phyloP scores from a whole-genome alignment of 768 basidiomycete genomes.

The Suillus plorans region DNA sequence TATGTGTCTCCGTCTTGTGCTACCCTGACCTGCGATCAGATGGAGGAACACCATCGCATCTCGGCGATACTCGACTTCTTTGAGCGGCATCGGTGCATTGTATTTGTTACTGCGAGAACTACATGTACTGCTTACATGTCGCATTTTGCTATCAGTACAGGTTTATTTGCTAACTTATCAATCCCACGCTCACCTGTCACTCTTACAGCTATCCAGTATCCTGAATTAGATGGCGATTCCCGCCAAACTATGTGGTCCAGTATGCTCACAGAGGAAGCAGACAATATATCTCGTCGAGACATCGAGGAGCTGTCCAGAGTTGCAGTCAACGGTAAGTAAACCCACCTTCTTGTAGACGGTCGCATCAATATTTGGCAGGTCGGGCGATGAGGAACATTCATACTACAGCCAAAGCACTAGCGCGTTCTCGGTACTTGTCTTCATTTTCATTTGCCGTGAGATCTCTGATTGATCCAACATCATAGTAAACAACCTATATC shows the following conservation, averaged over 20 bases:
- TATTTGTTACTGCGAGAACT: constrained; percentile 2
- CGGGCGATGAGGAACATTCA: constrained; percentile 3
- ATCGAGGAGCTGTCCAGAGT: constrained; percentile 1
- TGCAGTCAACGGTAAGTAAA: not conserved
- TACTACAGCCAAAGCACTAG: not conserved
- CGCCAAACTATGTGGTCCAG: not conserved
- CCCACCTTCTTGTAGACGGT: not conserved
- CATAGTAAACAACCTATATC: constrained; percentile 1
- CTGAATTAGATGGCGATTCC: constrained; percentile 1
- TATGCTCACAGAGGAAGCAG: not conserved
- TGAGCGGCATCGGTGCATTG: constrained; percentile 1
- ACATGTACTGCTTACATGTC: not conserved
- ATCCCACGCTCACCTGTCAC: not conserved
- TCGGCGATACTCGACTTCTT: not conserved
- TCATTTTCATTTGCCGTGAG: no score
- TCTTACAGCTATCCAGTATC: not conserved
- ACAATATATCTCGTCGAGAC: constrained; percentile 3
- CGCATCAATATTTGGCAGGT: not conserved
- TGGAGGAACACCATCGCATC: not conserved
- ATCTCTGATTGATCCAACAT: not conserved
- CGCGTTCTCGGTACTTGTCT: not conserved
- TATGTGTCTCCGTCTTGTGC: not conserved
- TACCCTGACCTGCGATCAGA: not conserved
- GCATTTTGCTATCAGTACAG: constrained; percentile 1
- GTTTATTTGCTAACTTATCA: not conserved